Percentiles rank a stretch among this genome's conserved stretches.
These are phyloP conservation scores for Suhomyces kunorum DNA, from an alignment of 1,139 yeast species.

Conservation along the genomic window DNA sequence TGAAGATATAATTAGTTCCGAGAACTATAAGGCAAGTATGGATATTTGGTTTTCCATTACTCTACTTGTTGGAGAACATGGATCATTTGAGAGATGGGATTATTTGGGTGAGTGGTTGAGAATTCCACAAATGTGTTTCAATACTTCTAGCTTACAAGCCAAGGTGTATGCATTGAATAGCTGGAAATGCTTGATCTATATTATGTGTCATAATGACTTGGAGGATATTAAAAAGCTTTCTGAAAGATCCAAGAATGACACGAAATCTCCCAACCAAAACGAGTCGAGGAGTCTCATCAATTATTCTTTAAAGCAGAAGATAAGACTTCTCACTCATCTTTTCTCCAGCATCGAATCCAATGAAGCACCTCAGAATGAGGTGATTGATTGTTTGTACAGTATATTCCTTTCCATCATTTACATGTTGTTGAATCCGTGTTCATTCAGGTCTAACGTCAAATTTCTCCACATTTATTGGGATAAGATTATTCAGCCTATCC, in stretches of 20 bases:
- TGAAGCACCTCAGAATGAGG: conserved; percentile 25
- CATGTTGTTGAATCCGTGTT: conserved; percentile 29
- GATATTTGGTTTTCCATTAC: conserved; percentile 48
- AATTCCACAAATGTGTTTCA: conserved; percentile 35
- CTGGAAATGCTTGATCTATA: conserved; percentile 43
- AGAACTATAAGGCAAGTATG: conserved; percentile 37
- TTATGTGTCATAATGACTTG: conserved; percentile 37
- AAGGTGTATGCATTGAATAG: conserved; percentile 33
- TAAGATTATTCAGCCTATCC: conserved; percentile 34
- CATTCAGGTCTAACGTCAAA: conserved; percentile 23
- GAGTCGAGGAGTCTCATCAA: conserved; percentile 18
- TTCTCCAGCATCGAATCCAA: conserved; percentile 28
- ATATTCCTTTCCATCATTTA: conserved; percentile 37
- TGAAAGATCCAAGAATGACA: conserved; percentile 19
- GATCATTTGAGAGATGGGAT: conserved; percentile 37
- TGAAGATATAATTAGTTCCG: conserved; percentile 27
- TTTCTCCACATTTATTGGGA: conserved; percentile 43
- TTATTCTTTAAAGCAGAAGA: conserved; percentile 28
- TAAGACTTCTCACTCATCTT: conserved; percentile 31
- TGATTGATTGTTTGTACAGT: conserved; percentile 33
- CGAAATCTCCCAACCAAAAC: not conserved
- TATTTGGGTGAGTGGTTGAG: conserved; percentile 36
- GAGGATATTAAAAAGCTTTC: conserved; percentile 23
- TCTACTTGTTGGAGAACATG: conserved; percentile 29
- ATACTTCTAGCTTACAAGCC: conserved; percentile 26